Base-by-base conservation (phyloP, 495 filamentous ascomycete species). In the Ascobolus immersus region DNA sequence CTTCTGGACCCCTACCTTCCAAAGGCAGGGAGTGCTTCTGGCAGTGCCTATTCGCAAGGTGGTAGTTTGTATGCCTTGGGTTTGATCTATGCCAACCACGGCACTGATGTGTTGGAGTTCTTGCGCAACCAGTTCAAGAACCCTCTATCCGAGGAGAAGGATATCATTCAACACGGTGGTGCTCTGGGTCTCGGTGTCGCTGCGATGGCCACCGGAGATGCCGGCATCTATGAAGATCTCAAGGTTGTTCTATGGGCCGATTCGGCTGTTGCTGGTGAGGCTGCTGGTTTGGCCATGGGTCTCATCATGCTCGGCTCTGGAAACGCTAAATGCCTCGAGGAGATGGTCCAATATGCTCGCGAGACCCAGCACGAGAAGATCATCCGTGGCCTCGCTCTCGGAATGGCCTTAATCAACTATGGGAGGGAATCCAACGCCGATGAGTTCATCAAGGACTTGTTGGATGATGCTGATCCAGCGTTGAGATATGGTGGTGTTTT, bases 301-400 rank as follows among this genome's bases (percentile, higher is more conserved):
- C 60, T 99, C 21, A 79, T 99, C 48, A 94, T 93, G 84, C 52
- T 94, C 27, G 89, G 89, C 12, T 91, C 84, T 17, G 89, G 89
- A 21, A 84, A 89, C 49, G 69, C 81, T 49, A 76, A 73, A 52
- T 78, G 77, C 4, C 52, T 99, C 2, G 76, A 89, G 52, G 78
- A 86, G 36, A 89, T 99, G 80, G 80, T 93, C 31, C 74, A 78
- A 37, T 99, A 99, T 45, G 79, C 89, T 3, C 89, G 91, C 48
- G 89, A 99, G 22, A 99, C 89, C 0, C 78, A 84, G 33, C 89
- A 99, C 53, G 89, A 94, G 56, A 99, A 99, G 65, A 94, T 91
- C 34, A 80, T 94, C 14, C 79, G 89, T 30, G 89, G 89, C 43
- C 62, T 90, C 34, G 82, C 82, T 12, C 62, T 99, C 39, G 89